Conservation (phyloP, 2,329 filamentous ascomycete genomes). For the Tolypocladium endophyticum region DNA sequence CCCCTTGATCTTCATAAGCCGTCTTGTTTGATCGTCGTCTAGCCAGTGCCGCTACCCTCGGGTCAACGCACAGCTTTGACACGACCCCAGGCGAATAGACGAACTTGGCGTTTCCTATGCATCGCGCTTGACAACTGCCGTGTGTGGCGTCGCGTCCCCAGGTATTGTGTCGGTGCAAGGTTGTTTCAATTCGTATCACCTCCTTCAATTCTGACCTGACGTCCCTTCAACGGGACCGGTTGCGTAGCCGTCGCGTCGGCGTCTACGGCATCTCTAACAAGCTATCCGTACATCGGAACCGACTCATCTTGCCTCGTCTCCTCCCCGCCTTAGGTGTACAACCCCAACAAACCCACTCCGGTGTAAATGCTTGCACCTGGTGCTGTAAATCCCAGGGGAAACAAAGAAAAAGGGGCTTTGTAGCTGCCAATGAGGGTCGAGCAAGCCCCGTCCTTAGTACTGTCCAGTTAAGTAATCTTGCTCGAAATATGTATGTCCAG, state of each 20-base stretch:
- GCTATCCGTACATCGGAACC: not conserved
- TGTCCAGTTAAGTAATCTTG: not conserved
- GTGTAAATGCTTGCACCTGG: constrained; percentile 1
- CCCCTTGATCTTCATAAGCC: not conserved
- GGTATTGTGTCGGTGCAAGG: too few species aligned
- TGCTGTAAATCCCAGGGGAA: constrained; percentile 5
- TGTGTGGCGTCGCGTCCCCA: not conserved
- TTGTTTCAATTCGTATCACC: not conserved
- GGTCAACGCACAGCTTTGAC: not conserved
- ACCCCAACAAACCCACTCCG: not conserved
- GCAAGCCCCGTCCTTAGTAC: not conserved
- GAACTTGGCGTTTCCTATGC: not conserved
- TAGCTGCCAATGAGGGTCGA: not conserved
- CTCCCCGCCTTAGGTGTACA: not conserved
- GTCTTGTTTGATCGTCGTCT: not conserved
- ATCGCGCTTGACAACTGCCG: not conserved
- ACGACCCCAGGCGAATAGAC: not conserved
- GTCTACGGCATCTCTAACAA: not conserved
- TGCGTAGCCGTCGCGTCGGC: not conserved
- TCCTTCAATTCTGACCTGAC: not conserved
- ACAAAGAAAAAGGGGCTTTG: not conserved
- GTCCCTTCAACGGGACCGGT: not conserved
- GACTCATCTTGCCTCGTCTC: not conserved
- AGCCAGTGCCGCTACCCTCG: not conserved
- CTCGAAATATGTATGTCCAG: not conserved